Conservation (phyloP, 352 stramenopile species). For the Pythium brachiatum region DNA sequence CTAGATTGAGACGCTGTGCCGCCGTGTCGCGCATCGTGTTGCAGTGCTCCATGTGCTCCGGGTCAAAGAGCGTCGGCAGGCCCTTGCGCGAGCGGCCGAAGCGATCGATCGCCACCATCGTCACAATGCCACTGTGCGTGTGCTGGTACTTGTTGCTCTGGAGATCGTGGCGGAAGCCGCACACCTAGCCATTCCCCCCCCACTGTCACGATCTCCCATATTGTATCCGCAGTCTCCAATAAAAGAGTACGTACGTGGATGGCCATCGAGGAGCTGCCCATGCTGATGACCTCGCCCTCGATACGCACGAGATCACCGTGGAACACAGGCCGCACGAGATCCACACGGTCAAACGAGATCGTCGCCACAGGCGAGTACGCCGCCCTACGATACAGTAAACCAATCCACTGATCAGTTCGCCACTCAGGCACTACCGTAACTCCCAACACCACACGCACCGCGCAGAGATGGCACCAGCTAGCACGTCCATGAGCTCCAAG, state of each 20-base stretch:
- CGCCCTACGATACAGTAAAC: not conserved
- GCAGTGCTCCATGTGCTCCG: conserved; percentile 13
- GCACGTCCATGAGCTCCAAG: conserved; percentile 36
- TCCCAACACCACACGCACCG: conserved; percentile 15
- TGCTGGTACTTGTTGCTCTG: conserved; percentile 30
- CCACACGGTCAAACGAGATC: conserved; percentile 37
- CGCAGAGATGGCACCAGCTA: conserved; percentile 26
- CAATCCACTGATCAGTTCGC: not conserved
- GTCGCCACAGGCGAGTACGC: conserved; percentile 23
- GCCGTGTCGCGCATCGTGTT: conserved; percentile 22
- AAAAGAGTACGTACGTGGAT: conserved; percentile 18
- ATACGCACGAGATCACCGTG: conserved; percentile 38
- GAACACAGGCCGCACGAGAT: conserved; percentile 34
- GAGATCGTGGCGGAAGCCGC: conserved; percentile 30
- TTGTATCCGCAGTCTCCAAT: no score
- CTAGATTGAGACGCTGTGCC: conserved; percentile 26
- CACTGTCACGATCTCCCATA: no score
- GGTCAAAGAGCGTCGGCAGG: conserved; percentile 27
- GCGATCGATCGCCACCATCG: conserved; percentile 37
- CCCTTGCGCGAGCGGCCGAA: conserved; percentile 27
- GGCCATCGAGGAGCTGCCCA: conserved; percentile 32
- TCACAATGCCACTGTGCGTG: conserved; percentile 34
- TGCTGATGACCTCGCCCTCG: conserved; percentile 34
- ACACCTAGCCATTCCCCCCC: no score
- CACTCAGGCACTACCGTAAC: no score